Base-by-base conservation (phyloP, 768 basidiomycete species). In the Amanita inopinata region DNA sequence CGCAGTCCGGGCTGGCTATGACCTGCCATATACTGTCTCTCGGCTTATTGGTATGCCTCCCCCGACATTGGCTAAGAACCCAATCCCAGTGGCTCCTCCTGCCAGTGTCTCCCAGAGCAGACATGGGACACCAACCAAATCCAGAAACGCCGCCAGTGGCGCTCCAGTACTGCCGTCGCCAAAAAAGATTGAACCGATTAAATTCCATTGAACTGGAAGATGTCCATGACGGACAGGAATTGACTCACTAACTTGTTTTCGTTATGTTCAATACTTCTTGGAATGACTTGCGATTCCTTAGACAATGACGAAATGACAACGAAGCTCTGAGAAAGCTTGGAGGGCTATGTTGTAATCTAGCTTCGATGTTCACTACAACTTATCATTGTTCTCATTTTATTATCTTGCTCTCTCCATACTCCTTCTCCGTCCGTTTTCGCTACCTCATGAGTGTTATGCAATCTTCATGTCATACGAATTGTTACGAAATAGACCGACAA, bases 21-120 rank as follows among this genome's bases (percentile, higher is more conserved):
- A 87, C 51, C 58, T 93, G 25, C 90, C 92, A 4, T 91, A 83
- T 69, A 74, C 83, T 6, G 69, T 93, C 24, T 78, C 80, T 24
- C 73, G 88, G 35, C 67, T 91, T 18, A 70, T 94, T 36, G 92
- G 89, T 3, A 53, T 76, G 22, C 92, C 92, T 9, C 92, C 92
- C 0, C 45, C 71, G 5, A 64, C 64, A 14, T 61, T 87, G 46
- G 69, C 72, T 49, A 83, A 76, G 58, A 62, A 59, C 15, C 51
- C 57, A 8, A 31, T 58, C 58, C 25, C 52, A 53, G 31, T 53
- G 49, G 45, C 61, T 56, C 1, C 56, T 59, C 19, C 47, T 37
- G 40, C 32, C 43, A 43, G 32, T n/a, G 28, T 22, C 3, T 38
- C 42, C 48, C 33, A 41, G 10, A 43, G 43, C 12, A 50, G 37